Base-by-base conservation (phyloP, 331 rosid genomes). In the Erythrophleum ivorense region DNA sequence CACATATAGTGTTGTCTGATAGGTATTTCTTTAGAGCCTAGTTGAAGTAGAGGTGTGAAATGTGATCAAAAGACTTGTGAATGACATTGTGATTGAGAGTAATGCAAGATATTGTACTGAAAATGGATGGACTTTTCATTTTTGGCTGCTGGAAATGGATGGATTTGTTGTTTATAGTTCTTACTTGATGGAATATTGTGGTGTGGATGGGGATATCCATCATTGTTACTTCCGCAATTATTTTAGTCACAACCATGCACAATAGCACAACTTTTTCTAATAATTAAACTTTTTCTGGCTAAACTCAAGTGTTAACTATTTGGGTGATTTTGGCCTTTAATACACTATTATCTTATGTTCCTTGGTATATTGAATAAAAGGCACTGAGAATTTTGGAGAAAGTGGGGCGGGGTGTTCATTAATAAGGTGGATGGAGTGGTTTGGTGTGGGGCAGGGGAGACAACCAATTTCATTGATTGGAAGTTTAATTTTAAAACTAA, bases 1-100 rank as follows among this genome's bases (percentile, higher is more conserved):
- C 52, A 67, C 65, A 45, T 73, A 49, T 45, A 78, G 80, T 83
- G 76, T 75, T 81, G 46, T 77, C 65, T 6, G 3, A 43, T 54
- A 15, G 85, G 58, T 53, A 40, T 77, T 69, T 74, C 7, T 70
- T 8, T 40, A 16, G 36, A 13, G 21, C 75, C 58, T 71, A 71
- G 7, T 46, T 50, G 53, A 71, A 71, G 5, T 36, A 58, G 54
- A 79, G 13, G 52, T 75, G 70, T 65, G 71, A 83, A 74, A 78
- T 24, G 24, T 71, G 68, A 34, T 49, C 15, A 46, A 57, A 69
- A 46, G 48, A 24, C 40, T 31, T 76, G 85, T 72, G 81, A 75
- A 83, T 80, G 76, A 34, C 67, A 50, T 65, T 80, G 43, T 63
- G 59, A 40, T 57, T 55, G 45, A 36, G 46, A 31, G 33, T 65